Base-by-base conservation (phyloP, 208 protist genomes). In the Leishmania arabica region DNA sequence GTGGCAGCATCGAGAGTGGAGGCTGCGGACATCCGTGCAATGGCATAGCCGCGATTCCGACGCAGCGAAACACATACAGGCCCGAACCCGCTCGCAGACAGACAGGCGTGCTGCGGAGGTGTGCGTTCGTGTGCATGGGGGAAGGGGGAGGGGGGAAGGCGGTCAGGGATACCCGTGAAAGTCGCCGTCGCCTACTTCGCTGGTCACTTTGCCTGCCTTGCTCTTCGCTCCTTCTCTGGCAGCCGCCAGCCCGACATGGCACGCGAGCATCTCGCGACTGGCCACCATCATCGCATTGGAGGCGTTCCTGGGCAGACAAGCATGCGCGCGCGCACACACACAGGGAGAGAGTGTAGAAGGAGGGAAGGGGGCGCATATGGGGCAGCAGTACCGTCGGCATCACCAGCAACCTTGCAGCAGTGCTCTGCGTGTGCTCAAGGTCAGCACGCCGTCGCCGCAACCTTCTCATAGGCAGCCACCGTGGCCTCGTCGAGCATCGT, bases 401-500 rank as follows among this genome's bases (percentile, higher is more conserved):
- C 60, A 66, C 60, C 60, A 37, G n/a, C 11, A 66, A 66, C n/a
- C 60, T 37, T 21, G 60, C 60, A 31, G 31, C 66, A 47, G 15
- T 40, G 66, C 37, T 47, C 37, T 19, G 45, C 19, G 42, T 51
- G 21, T 9, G 45, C 19, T 51, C 11, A 13, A 47, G 19, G 21
- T 34, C 68, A 47, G 37, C 37, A 45, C 19, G 15, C 17, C 31
- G 45, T 37, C 45, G 45, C 69, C 9, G 69, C 69, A 76, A 31
- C 9, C 31, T 40, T 77, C 53, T 45, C 54, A 64, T 77, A 78
- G 34, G 54, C 69, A 24, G 70, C 64, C 37, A 70, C 70, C n/a
- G 79, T 56, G 15, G 54, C 70, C 31, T 73, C 62, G 37, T 79
- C 68, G 8, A 95, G 47, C 64, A 97, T 56, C 40, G 24, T 8